Evolutionary conservation across 2,329 filamentous ascomycete genomes (phyloP), one percentile per base, ranked within the genome.

Genomic region (Paecilomyces sp.): DNA sequence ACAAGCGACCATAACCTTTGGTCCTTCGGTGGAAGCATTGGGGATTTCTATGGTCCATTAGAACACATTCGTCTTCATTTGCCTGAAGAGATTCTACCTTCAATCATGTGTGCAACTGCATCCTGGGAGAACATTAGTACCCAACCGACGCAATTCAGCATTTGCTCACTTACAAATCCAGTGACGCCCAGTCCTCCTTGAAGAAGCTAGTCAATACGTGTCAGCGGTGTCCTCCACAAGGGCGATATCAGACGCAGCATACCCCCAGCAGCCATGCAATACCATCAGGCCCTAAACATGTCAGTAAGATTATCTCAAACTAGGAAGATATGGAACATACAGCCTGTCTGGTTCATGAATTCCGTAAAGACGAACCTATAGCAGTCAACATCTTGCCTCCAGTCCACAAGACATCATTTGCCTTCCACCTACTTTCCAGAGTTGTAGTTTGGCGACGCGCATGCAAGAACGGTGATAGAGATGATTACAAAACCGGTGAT

Each of bases 311-410:
- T 22, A 15, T 24, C 57, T 70, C 41, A 70, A 68, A 31, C 30
- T 58, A 2, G 50, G 7, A 9, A 11, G 41, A 24, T 3, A 41
- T 22, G 13, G 33, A 18, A 61, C 69, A 54, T 70, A 72, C 87
- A 90, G 51, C 85, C 86, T 8, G 84, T 85, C 54, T 82, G 71
- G 64, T 91, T 91, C 69, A 88, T 82, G 67, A 91, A 90, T 1
- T 83, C 73, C 4, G 81, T 78, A 63, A 88, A 90, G 11, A 90
- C 73, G 58, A 75, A 74, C 30, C 72, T 74, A 57, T 1, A 25
- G 68, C 31, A 69, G 64, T 50, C 36, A 1, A 25, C 28, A 24
- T 1, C 22, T 4, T 5, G 1, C n/a, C 2, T 18, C 8, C 1
- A 15, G 2, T 57, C 13, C 13, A 54, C 3, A 2, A 22, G 4